Evolutionary conservation across 768 basidiomycete genomes (phyloP).

Genomic region (Suillus ampliporus): DNA sequence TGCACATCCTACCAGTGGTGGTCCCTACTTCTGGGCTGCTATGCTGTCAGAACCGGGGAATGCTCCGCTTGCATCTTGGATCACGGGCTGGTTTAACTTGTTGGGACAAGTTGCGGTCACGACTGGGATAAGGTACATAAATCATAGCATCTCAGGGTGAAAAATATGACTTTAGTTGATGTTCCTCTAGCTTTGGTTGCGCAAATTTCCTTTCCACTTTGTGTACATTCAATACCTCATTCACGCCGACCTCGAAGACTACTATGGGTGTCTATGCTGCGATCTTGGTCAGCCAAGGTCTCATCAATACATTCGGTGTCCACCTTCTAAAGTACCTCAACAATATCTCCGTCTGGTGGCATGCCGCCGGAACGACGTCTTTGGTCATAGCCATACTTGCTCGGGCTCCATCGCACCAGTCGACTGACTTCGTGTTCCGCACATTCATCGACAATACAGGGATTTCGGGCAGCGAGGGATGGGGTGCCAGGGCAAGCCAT

Average conservation of each 20-base stretch:
- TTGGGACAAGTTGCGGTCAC: conserved; percentile 81
- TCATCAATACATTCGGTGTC: conserved; percentile 80
- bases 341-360: conserved; percentile 77
- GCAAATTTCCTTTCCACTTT: conserved; percentile 72
- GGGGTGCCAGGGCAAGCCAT: conserved; percentile 69
- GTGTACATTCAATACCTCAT: conserved; percentile 62
- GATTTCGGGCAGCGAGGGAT: conserved; percentile 49
- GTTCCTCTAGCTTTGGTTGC: conserved; percentile 58
- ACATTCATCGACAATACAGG: conserved; percentile 77
- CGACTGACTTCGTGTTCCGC: conserved; percentile 69
- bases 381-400: conserved; percentile 73
- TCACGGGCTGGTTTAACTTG: conserved; percentile 78
- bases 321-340: conserved; percentile 68
- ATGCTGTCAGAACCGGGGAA: conserved; percentile 64
- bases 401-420: conserved; percentile 73
- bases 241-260: conserved; percentile 59
- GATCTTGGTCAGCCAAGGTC: conserved; percentile 67
- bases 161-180: background rate
- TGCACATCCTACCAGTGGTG: conserved; percentile 74
- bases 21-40: conserved; percentile 84
- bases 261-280: conserved; percentile 75
- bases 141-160: background rate
- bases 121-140: conserved; percentile 64
- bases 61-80: conserved; percentile 74
- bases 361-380: conserved; percentile 70